Percentiles rank a stretch among this genome's conserved stretches.
phyloP scores from a whole-genome alignment of 1,139 yeast species.

The Saccharomyces hybrid region DNA sequence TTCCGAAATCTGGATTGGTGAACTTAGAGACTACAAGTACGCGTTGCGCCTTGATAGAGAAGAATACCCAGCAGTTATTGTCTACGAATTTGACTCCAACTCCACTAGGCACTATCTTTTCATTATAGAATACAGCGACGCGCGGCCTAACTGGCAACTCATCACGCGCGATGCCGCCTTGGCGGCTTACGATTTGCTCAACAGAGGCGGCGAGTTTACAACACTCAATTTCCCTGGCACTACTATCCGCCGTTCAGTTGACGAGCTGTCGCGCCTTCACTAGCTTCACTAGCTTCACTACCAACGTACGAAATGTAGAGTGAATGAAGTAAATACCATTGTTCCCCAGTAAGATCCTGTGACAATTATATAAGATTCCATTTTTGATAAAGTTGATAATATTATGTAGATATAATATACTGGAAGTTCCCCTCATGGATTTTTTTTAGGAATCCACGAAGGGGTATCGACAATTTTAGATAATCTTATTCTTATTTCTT shows the following conservation, averaged over 20 bases:
- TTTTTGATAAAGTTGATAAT: no score
- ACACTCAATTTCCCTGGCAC: neutral
- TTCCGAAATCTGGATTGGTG: neutral
- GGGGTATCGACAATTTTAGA: no score
- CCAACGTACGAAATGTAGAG: no score
- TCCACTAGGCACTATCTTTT: neutral
- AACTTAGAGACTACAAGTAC: neutral
- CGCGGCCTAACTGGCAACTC: neutral
- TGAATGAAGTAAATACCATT: no score
- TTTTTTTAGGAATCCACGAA: no score
- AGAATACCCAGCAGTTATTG: neutral
- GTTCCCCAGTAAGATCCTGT: no score
- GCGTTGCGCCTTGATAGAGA: neutral
- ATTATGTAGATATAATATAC: no score
- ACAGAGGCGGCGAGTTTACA: neutral
- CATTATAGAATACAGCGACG: neutral
- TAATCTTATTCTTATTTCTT: no score
- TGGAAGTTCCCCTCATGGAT: no score
- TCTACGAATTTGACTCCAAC: neutral
- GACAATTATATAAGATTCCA: no score
- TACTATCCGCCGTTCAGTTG: neutral
- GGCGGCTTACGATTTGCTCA: neutral
- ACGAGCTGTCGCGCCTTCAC: neutral
- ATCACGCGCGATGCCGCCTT: neutral
- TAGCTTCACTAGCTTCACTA: no score